Conservation (phyloP, 2,329 filamentous ascomycete genomes). For the Ophiognomonia clavigignenti-juglandacearum region DNA sequence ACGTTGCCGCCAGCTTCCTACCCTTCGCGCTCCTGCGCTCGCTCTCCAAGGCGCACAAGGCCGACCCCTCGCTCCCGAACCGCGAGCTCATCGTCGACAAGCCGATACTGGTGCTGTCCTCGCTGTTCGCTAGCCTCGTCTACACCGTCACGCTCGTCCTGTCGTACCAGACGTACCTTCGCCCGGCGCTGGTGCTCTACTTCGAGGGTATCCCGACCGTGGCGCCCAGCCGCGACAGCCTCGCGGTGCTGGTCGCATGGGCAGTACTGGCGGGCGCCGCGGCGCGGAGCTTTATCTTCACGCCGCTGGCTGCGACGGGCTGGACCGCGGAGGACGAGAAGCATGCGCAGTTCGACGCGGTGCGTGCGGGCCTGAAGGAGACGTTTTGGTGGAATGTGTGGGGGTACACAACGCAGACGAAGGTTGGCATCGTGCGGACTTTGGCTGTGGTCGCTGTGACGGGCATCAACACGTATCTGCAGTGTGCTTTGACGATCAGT, state of each 20-base stretch:
- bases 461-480: slow-evolving; percentile 55
- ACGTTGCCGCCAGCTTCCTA: slow-evolving; percentile 62
- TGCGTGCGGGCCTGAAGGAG: slow-evolving; percentile 59
- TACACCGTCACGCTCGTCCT: slow-evolving; percentile 70
- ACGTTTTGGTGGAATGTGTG: slow-evolving; percentile 70
- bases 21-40: slow-evolving; percentile 73
- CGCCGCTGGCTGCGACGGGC: slow-evolving; percentile 54
- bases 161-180: slow-evolving; percentile 66
- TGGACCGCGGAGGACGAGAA: slow-evolving; percentile 43
- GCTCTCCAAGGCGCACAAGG: slow-evolving; percentile 58
- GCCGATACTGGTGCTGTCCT: slow-evolving; percentile 58
- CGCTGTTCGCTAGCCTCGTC: slow-evolving; percentile 64
- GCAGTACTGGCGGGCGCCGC: slow-evolving; percentile 57
- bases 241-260: slow-evolving; percentile 42
- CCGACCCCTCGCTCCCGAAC: slow-evolving; percentile 50
- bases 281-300: slow-evolving; percentile 73
- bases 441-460: slow-evolving; percentile 53
- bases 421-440: slow-evolving; percentile 62
- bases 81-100: slow-evolving; percentile 61
- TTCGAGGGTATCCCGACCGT: slow-evolving; percentile 70
- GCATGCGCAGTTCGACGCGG: slow-evolving; percentile 55
- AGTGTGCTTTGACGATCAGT: slow-evolving; percentile 61
- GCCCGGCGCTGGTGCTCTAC: slow-evolving; percentile 65
- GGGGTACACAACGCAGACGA: slow-evolving; percentile 60
- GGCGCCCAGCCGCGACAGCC: slow-evolving; percentile 60